phyloP scores from a whole-genome alignment of 2,329 filamentous ascomycete genomes.

The Curvularia sp. region DNA sequence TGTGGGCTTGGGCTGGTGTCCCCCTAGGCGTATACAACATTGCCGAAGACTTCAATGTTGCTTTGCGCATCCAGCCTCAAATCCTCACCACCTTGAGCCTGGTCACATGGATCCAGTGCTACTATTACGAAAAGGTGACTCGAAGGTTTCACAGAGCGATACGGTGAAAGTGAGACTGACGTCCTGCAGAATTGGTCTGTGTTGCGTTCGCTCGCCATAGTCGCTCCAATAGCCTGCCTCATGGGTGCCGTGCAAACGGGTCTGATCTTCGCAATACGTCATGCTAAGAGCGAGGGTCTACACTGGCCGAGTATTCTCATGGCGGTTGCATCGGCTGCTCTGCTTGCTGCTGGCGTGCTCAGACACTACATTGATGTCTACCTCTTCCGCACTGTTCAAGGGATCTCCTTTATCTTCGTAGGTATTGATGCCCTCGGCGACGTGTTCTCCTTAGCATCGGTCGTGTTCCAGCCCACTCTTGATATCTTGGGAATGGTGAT shows the following conservation, averaged over 20 bases:
- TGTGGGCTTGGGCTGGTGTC: constrained; percentile 72
- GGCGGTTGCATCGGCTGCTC: constrained; percentile 68
- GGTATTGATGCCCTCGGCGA: constrained; percentile 73
- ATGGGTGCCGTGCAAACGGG: constrained; percentile 67
- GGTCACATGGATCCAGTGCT: constrained; percentile 63
- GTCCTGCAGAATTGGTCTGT: constrained; percentile 60
- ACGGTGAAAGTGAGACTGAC: too few species aligned
- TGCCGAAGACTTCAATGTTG: constrained; percentile 60
- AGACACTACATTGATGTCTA: constrained; percentile 75
- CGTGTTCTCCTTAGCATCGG: constrained; percentile 69
- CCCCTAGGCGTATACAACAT: constrained; percentile 70
- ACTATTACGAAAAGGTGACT: constrained; percentile 58
- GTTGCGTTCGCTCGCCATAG: constrained; percentile 56
- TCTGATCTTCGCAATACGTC: constrained; percentile 64
- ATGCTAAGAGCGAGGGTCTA: constrained; percentile 53
- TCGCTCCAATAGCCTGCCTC: constrained; percentile 59
- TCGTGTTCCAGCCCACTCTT: constrained; percentile 66
- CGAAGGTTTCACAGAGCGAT: not conserved
- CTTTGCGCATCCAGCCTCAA: constrained; percentile 63
- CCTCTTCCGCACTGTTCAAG: constrained; percentile 68
- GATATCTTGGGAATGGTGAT: constrained; percentile 70
- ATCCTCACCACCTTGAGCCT: constrained; percentile 61
- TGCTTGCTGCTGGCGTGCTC: constrained; percentile 71
- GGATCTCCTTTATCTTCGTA: constrained; percentile 76
- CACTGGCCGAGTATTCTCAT: constrained; percentile 71